Base-by-base conservation (phyloP, 495 filamentous ascomycete genomes). In the Sordaria brevicollis region DNA sequence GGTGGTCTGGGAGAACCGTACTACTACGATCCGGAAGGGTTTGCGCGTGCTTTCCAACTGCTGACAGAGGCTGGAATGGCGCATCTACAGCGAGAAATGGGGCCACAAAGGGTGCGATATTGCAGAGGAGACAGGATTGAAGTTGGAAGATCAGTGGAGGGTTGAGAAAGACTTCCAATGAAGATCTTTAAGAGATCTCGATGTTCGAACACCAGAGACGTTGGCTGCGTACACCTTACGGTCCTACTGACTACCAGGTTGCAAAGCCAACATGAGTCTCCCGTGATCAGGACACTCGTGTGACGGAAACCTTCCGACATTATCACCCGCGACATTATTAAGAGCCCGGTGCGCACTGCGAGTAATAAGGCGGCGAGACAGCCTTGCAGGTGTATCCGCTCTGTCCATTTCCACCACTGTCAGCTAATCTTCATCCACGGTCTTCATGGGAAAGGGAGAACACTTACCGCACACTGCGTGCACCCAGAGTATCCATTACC, bases 1-100 rank as follows among this genome's bases (percentile, higher is more conserved):
- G 88, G 88, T 25, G 88, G 88, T 0, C 71, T 84, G 65, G 88
- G 88, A 5, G 88, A 90, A 73, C 86, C 86, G 5, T 90, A 83
- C 65, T 88, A 89, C 73, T 80, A 88, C 67, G 81, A 86, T 67
- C 72, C 82, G 0, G 80, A 74, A 10, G 88, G 87, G 2, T 85
- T 89, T 68, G 83, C 85, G 15, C 79, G 79, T 36, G 86, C 81
- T n/a, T 77, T 88, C 25, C 71, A 78, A 10, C 80, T 87, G 72
- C 79, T 84, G 67, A 88, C 86, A 17, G 82, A 88, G 43, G 78
- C 82, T 31, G 87, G 87, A 1, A 76, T n/a, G 81, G 67, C 76
- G 78, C 8, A 78, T 89, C 0, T 88, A 81, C 68, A 79, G 78
- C 2, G 79, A 83, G 67, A 89, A 89, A 71, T 89, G 87, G 87